Evolutionary conservation across 2,329 filamentous ascomycete genomes (phyloP).

Genomic region (Remersonia thermophila): DNA sequence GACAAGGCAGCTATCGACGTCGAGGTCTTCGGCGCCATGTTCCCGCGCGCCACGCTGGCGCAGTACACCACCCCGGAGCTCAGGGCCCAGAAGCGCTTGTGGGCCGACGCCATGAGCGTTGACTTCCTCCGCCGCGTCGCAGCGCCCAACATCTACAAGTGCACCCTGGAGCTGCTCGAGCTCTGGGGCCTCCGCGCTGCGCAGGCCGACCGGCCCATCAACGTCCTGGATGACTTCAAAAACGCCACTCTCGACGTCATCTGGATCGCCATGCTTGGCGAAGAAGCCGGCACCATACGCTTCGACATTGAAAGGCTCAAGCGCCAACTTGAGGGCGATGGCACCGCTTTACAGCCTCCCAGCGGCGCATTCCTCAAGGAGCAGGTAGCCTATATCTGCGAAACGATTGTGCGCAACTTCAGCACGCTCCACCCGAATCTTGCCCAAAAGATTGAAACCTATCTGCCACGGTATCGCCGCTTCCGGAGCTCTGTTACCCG

Average conservation of each 20-base stretch:
- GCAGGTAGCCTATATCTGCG: constrained; percentile 4
- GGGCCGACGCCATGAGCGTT: constrained; percentile 21
- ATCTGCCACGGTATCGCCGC: not conserved
- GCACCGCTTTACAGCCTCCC: too few relatives aligned
- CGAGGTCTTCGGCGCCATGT: constrained; percentile 16
- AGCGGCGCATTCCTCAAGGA: not conserved
- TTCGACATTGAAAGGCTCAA: not conserved
- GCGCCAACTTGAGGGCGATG: not conserved
- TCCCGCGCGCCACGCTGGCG: constrained; percentile 17
- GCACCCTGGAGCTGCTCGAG: constrained; percentile 17
- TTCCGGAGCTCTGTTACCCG: constrained; percentile 1
- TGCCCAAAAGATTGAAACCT: constrained; percentile 9
- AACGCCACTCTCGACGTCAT: constrained; percentile 27
- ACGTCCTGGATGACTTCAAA: constrained; percentile 23
- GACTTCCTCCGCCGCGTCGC: constrained; percentile 20
- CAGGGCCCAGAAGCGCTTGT: constrained; percentile 20
- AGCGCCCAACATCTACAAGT: constrained; percentile 19
- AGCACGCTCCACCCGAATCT: not conserved
- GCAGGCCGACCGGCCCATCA: constrained; percentile 18
- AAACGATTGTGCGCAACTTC: not conserved
- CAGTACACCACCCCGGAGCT: constrained; percentile 21
- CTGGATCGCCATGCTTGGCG: constrained; percentile 17
- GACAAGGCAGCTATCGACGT: constrained; percentile 18
- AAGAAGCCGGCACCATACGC: not conserved
- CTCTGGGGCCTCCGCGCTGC: constrained; percentile 20